Percentiles rank a stretch among this genome's conserved stretches.
Conservation (phyloP, 441 rosid species). For the Syzygium malaccense region DNA sequence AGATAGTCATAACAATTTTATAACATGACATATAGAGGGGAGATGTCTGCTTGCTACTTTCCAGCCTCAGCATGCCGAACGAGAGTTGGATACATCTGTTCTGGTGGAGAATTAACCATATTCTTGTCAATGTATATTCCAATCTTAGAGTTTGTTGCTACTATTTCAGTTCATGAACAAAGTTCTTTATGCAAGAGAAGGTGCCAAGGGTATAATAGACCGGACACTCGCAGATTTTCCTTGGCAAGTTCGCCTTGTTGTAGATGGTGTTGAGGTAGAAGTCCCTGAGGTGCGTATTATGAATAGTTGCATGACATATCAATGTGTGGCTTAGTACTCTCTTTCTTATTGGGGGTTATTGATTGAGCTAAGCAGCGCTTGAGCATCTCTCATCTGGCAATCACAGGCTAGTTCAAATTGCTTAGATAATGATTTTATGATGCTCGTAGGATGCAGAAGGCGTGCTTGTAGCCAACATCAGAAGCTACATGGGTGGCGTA, state of each 20-base stretch:
- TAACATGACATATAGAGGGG: not conserved
- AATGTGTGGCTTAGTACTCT: not conserved
- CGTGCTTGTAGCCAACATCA: conserved; percentile 91
- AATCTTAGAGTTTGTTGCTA: not conserved
- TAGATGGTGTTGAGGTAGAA: conserved; percentile 89
- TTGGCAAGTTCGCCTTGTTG: conserved; percentile 93
- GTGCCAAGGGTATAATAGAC: conserved; percentile 95
- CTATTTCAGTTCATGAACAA: conserved; percentile 93
- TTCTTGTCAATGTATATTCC: not conserved
- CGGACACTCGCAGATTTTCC: conserved; percentile 89
- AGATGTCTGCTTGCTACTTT: not conserved
- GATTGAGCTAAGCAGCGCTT: not conserved
- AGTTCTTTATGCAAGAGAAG: conserved; percentile 96
- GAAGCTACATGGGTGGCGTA: conserved; percentile 99
- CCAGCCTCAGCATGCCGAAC: not conserved
- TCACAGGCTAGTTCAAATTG: conserved; percentile 6
- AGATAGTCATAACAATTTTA: not conserved
- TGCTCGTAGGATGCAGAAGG: conserved; percentile 86
- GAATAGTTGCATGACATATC: not conserved
- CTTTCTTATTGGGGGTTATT: not conserved
- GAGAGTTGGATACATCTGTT: not conserved
- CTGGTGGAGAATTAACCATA: not conserved
- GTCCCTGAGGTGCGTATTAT: conserved; percentile 80
- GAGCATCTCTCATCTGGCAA: not conserved
- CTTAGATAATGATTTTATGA: not conserved